Evolutionary conservation across 495 filamentous ascomycete species (phyloP).

Genomic region (Parmelia sp.): DNA sequence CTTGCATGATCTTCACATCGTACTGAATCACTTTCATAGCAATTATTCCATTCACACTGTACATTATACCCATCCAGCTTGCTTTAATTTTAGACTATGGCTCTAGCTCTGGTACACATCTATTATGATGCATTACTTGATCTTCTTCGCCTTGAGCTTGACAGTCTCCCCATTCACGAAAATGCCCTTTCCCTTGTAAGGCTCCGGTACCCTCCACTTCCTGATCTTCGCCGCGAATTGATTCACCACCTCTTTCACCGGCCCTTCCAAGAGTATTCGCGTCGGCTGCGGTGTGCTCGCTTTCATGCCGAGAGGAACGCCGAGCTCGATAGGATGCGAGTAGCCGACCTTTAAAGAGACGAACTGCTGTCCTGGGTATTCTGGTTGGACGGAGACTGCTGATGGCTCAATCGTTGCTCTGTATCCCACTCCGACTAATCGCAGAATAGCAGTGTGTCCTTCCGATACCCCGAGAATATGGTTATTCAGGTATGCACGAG

Average conservation of each 20-base stretch:
- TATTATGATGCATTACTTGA: slow-evolving; percentile 54
- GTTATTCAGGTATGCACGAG: slow-evolving; percentile 80
- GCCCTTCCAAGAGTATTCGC: slow-evolving; percentile 80
- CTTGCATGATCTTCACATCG: too few species aligned
- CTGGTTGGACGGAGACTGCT: slow-evolving; percentile 58
- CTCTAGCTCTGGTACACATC: background rate
- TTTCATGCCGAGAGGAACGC: slow-evolving; percentile 73
- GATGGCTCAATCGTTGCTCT: slow-evolving; percentile 72
- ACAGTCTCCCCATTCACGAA: slow-evolving; percentile 97
- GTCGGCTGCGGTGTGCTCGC: slow-evolving; percentile 92
- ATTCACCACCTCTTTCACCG: slow-evolving; percentile 77
- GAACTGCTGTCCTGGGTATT: slow-evolving; percentile 77
- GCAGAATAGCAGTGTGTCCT: slow-evolving; percentile 87
- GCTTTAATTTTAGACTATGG: too few species aligned
- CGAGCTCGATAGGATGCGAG: slow-evolving; percentile 87
- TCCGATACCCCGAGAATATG: slow-evolving; percentile 90
- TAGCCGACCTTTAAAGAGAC: slow-evolving; percentile 92
- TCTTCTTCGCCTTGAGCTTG: slow-evolving; percentile 97
- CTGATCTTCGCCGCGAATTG: slow-evolving; percentile 84
- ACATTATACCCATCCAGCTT: too few species aligned
- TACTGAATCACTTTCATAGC: too few species aligned
- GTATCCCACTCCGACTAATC: slow-evolving; percentile 95
- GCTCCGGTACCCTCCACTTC: slow-evolving; percentile 85
- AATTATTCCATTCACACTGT: too few species aligned
- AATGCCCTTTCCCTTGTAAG: slow-evolving; percentile 99